Evolutionary conservation across 805 yeast species (phyloP), one percentile per base, ranked within the genome.

Genomic region (Kregervanrija pseudodelftensis): DNA sequence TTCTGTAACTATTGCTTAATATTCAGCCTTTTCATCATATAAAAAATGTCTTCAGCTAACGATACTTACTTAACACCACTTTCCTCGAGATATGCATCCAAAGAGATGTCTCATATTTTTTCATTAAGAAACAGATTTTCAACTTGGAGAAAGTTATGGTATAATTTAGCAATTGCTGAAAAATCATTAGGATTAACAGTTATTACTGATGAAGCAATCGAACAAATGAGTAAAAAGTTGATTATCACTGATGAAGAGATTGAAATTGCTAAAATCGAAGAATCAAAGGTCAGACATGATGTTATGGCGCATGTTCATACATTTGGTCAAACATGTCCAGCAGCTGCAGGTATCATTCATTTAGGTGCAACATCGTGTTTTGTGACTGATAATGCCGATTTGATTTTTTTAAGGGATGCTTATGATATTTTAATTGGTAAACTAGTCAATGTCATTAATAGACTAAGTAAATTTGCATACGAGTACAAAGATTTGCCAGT

Each of bases 291-390:
- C 47, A 85, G 99, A 73, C 99, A 93, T 67, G 99, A 93, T 64
- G 99, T 93, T 57, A 93, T 93, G 99, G 96, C 98, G 45, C 99
- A 93, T 58, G 99, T 93, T 46, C 99, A 93, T 63, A 86, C 84
- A 47, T 93, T 85, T 64, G 99, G 99, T 54, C 75, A 82, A 57
- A 80, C 86, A 12, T 86, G 95, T 58, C 99, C 99, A 14, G 84
- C 83, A 7, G 99, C 99, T 33, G 91, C 98, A 33, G 98, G 98
- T 55, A 91, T 93, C 66, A 93, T 93, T 60, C 99, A 93, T 66
- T 73, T 93, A 60, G 99, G 99, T 62, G 99, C 99, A 39, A 93
- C 99, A 17, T 89, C 97, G 3, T 93, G 99, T 76, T 93, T 70
- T 57, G 99, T 93, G 47, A 93, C 99, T 40, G 99, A 93, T 66